Conservation (phyloP, 257 asterid species). For the Penstemon newberryi region DNA sequence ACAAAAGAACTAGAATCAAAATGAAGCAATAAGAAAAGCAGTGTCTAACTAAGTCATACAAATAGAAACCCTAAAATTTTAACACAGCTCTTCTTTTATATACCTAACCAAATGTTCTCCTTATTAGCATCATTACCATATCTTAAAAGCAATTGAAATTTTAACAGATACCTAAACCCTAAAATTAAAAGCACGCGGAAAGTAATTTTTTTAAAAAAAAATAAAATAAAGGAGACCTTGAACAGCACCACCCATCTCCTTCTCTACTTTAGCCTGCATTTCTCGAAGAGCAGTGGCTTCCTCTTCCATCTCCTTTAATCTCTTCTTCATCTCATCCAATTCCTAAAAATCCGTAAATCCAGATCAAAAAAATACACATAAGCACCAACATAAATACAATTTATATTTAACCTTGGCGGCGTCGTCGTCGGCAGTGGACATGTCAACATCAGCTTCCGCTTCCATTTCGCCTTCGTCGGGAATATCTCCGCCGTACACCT, state of each 20-base stretch:
- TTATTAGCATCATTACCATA: too few species aligned
- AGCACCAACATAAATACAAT: not conserved
- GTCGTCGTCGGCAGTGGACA: constrained; percentile 55
- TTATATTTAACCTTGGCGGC: constrained; percentile 45
- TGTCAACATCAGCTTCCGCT: constrained; percentile 56
- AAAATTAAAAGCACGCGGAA: too few species aligned
- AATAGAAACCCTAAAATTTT: not conserved
- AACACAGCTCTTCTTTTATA: not conserved
- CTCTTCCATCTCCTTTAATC: constrained; percentile 70
- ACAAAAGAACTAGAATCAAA: constrained; percentile 19
- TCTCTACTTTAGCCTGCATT: constrained; percentile 70
- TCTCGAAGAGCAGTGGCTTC: constrained; percentile 69
- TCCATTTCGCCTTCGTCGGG: constrained; percentile 65
- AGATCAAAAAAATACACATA: constrained; percentile 20
- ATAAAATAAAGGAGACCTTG: constrained; percentile 39
- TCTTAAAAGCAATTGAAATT: too few species aligned
- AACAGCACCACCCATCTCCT: constrained; percentile 65
- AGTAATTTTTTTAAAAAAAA: too few species aligned
- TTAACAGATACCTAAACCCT: too few species aligned
- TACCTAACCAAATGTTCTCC: too few species aligned
- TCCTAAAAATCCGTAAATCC: constrained; percentile 40
- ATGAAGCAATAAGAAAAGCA: not conserved
- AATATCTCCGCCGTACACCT: constrained; percentile 67
- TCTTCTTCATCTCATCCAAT: constrained; percentile 72
- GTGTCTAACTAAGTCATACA: constrained; percentile 10